Evolutionary conservation across 495 filamentous ascomycete species (phyloP), one percentile per base, ranked within the genome.

Genomic region (Pyrenula massariospora): DNA sequence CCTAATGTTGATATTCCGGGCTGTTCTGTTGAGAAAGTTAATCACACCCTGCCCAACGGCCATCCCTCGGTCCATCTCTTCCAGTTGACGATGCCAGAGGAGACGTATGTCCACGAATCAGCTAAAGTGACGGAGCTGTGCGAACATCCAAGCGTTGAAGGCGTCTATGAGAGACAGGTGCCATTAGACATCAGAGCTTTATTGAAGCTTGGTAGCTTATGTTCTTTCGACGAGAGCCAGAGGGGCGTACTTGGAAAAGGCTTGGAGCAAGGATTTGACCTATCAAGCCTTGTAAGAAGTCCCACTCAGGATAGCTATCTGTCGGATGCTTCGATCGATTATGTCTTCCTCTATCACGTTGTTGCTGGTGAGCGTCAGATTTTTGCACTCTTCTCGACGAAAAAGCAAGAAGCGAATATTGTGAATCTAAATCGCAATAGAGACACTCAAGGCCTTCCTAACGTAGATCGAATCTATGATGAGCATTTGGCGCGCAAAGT

Each of bases 41-140:
- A 82, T 59, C 88, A 94, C 66, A 93, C 88, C 2, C 70, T 99
- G 10, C 93, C 93, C 22, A 99, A 99, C 67, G 93, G 93, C 5
- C 93, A 97, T 69, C 85, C 88, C 5, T 96, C 92, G 0, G 84
- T 88, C 15, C 88, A 97, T 71, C 76, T 99, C 10, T 97, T 96
- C 78, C 94, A 92, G 69, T 77, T 99, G 52, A 88, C 83, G 0
- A 84, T 99, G 67, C 78, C 89, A 0, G 93, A 99, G 66, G 87
- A 93, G 49, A 77, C 85, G 2, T 99, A 91, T 68, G 79, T 96
- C 42, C 79, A 81, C 49, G 88, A 97, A 63, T 74, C 84, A 0
- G 81, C 89, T 51, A 92, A 93, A 65, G 84, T 99, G 51, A 79
- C 83, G 19, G 67, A 81, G 8, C 75, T 97, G 12, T 89, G 95